Conservation (phyloP, 306 rosid genomes). For the Senna tora region DNA sequence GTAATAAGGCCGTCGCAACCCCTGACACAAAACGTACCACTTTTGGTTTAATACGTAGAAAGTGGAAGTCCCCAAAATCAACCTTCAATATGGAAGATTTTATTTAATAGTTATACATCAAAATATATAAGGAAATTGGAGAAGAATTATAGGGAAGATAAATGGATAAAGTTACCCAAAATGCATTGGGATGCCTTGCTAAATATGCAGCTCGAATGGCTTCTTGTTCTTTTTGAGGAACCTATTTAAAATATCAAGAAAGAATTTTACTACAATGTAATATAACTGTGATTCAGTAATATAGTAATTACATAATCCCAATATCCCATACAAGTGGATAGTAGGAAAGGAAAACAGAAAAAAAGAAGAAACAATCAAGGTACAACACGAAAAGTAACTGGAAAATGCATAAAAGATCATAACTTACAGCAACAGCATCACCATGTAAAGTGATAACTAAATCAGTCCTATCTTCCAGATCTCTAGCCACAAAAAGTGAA, state of each 20-base stretch:
- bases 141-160: constrained; percentile 35
- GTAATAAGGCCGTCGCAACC: constrained; percentile 87
- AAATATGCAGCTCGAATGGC: constrained; percentile 78
- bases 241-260: constrained; percentile 49
- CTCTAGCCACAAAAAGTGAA: constrained; percentile 87
- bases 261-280: constrained; percentile 28
- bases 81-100: constrained; percentile 62
- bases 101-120: constrained; percentile 26
- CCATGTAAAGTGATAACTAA: constrained; percentile 86
- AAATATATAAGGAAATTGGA: constrained; percentile 13
- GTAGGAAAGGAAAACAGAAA: constrained; percentile 23
- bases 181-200: constrained; percentile 85
- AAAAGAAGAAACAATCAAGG: neutral
- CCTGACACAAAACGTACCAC: constrained; percentile 80
- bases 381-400: neutral
- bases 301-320: constrained; percentile 24
- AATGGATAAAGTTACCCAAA: constrained; percentile 71
- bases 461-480: constrained; percentile 91
- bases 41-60: constrained; percentile 83
- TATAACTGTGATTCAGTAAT: constrained; percentile 15
- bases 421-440: constrained; percentile 81
- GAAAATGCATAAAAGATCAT: constrained; percentile 29
- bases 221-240: constrained; percentile 67
- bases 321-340: neutral
- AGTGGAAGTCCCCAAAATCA: constrained; percentile 97